phyloP scores from a whole-genome alignment of 192 early-diverging fungal species.

The Coemansia sp. region DNA sequence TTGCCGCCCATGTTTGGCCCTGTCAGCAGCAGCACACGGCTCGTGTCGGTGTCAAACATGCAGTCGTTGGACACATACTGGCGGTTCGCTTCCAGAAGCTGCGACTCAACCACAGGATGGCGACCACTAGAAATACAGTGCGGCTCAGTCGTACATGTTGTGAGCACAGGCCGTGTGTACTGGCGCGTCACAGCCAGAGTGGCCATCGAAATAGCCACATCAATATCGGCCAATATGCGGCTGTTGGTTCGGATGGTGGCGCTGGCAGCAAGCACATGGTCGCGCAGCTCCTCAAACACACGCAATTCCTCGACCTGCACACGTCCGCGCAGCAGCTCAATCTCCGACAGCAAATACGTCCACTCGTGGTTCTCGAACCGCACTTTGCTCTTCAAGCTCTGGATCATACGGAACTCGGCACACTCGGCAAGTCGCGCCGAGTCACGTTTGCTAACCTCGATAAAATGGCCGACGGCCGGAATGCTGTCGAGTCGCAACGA shows the following conservation, averaged over 20 bases:
- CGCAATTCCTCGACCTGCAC: slow-evolving; percentile 57
- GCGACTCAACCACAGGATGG: slow-evolving; percentile 63
- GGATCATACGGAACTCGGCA: slow-evolving; percentile 49
- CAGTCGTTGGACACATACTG: slow-evolving; percentile 63
- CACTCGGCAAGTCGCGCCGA: slow-evolving; percentile 28
- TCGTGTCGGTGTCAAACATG: slow-evolving; percentile 18
- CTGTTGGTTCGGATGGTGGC: slow-evolving; percentile 61
- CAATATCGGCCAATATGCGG: slow-evolving; percentile 64
- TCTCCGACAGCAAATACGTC: slow-evolving; percentile 60
- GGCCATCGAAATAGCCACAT: slow-evolving; percentile 66
- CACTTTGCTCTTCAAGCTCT: slow-evolving; percentile 55
- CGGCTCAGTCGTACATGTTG: background rate
- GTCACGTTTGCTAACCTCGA: slow-evolving; percentile 57
- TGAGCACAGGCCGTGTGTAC: slow-evolving; percentile 58
- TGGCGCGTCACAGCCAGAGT: slow-evolving; percentile 54
- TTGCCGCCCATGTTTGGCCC: slow-evolving; percentile 95
- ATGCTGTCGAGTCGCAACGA: slow-evolving; percentile 50
- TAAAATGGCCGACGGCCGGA: slow-evolving; percentile 53
- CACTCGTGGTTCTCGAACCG: slow-evolving; percentile 59
- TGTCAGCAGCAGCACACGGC: slow-evolving; percentile 63
- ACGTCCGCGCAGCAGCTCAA: slow-evolving; percentile 44
- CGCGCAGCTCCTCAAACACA: slow-evolving; percentile 56
- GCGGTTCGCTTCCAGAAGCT: slow-evolving; percentile 49
- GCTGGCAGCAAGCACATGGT: slow-evolving; percentile 55
- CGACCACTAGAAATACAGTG: slow-evolving; percentile 53